phyloP scores from a whole-genome alignment of 2,329 filamentous ascomycete species.

The Biscogniauxia marginata region DNA sequence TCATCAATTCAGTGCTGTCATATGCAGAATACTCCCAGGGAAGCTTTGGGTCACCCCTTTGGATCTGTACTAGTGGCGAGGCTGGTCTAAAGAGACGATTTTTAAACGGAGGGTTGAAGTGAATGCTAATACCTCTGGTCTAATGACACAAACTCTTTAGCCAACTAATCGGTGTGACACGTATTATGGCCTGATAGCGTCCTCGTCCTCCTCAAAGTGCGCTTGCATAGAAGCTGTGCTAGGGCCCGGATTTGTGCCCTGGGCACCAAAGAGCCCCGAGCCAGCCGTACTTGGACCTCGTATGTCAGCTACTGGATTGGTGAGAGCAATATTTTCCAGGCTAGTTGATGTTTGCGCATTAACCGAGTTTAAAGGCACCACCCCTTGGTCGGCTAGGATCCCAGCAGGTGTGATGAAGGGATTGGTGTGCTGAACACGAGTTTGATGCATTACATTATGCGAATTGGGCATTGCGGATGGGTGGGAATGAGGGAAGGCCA shows the following conservation, averaged over 20 bases:
- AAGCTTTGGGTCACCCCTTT: not conserved
- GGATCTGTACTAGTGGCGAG: not conserved
- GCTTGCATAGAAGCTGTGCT: constrained; percentile 31
- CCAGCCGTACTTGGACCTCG: constrained; percentile 28
- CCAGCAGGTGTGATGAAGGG: constrained; percentile 2
- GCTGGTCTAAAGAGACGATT: not conserved
- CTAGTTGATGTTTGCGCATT: not conserved
- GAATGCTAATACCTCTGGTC: not conserved
- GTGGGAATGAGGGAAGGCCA: constrained; percentile 1
- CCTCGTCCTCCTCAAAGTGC: constrained; percentile 15
- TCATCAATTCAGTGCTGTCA: not conserved
- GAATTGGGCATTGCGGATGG: not conserved
- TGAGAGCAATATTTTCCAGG: constrained; percentile 4
- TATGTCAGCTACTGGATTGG: constrained; percentile 1
- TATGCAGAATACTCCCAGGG: not conserved
- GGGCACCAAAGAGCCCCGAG: constrained; percentile 19
- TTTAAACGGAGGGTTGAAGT: not conserved
- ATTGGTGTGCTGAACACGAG: not conserved
- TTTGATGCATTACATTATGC: not conserved
- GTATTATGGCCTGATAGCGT: constrained; percentile 7
- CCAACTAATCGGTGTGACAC: not conserved
- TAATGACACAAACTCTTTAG: not conserved
- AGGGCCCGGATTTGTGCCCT: constrained; percentile 19
- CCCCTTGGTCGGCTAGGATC: not conserved
- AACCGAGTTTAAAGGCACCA: not conserved